Conservation (phyloP, 2,329 filamentous ascomycete species). For the Penicillium vulpinum region DNA sequence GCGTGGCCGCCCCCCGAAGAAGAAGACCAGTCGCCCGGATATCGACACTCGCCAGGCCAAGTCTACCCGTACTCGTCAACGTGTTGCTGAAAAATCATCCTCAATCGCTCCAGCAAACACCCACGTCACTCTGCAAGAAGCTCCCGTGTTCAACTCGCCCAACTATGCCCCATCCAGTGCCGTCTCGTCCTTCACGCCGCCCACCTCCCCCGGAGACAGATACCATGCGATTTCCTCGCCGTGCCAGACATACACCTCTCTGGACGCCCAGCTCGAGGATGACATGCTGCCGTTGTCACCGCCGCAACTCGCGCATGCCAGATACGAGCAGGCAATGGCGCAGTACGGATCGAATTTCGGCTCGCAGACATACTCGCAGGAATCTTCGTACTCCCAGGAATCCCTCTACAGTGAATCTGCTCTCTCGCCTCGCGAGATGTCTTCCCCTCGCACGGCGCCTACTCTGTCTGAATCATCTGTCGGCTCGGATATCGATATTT, state of each 20-base stretch:
- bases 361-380: slow-evolving; percentile 25
- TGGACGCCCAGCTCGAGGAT: slow-evolving; percentile 42
- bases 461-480: slow-evolving; percentile 37
- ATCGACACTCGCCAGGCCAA: slow-evolving; percentile 60
- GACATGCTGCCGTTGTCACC: slow-evolving; percentile 40
- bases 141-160: slow-evolving; percentile 42
- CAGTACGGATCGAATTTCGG: slow-evolving; percentile 15
- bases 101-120: slow-evolving; percentile 28
- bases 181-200: slow-evolving; percentile 50
- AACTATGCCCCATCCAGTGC: slow-evolving; percentile 46
- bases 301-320: slow-evolving; percentile 22
- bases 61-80: slow-evolving; percentile 54
- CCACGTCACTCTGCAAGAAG: slow-evolving; percentile 29
- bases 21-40: slow-evolving; percentile 62
- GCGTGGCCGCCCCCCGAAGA: slow-evolving; percentile 62
- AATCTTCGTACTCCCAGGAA: slow-evolving; percentile 27
- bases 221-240: slow-evolving; percentile 42
- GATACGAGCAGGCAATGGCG: slow-evolving; percentile 27
- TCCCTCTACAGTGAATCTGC: slow-evolving; percentile 34
- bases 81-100: slow-evolving; percentile 36
- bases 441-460: slow-evolving; percentile 40
- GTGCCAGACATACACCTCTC: slow-evolving; percentile 34
- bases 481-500: slow-evolving; percentile 43
- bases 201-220: slow-evolving; percentile 47
- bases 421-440: slow-evolving; percentile 35